Base-by-base conservation (phyloP, 352 stramenopile genomes). In the Phytopythium oedochilum region DNA sequence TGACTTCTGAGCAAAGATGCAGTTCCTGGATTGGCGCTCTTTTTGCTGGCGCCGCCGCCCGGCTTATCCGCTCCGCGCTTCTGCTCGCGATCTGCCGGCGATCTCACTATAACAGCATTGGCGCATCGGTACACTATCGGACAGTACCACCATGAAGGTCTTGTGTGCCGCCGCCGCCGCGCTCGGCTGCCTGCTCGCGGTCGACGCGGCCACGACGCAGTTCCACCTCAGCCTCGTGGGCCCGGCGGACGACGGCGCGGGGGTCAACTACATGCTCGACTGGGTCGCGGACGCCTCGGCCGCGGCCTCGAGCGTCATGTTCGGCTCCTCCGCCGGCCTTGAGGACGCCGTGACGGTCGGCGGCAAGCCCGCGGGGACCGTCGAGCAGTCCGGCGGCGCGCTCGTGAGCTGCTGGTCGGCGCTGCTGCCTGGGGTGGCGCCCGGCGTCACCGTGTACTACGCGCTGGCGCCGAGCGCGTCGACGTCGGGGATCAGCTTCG, bases 171-270 rank as follows among this genome's bases (percentile, higher is more conserved):
- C n/a, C 38, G 20, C 20, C 38, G 8, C n/a, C n/a, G n/a, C n/a
- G n/a, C n/a, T 32, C 9, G 29, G 29, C 29, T 5, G 9, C 5
- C 5, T 32, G 29, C 29, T 32, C 29, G 29, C 29, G 29, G 29
- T 34, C 29, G 29, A 34, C 7, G 53, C 55, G 6, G 70, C 69
- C 2, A 62, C 74, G 38, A 59, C 64, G 38, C 80, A 91, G 60
- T 91, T 87, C 62, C 80, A 91, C 55, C 64, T 91, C 46, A 89
- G 72, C 40, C 53, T 89, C 47, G 74, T 83, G 0, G 59, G 69
- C 22, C 57, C 61, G 14, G 31, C 58, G 32, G 47, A 56, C 39
- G 47, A 73, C 63, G 63, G 57, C 35, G 26, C 64, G 43, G 7
- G 47, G n/a, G 36, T 73, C 36, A 63, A 82, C 55, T 91, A 88